Base-by-base conservation (phyloP, 441 rosid genomes). In the Pelargonium myrrhifolium region DNA sequence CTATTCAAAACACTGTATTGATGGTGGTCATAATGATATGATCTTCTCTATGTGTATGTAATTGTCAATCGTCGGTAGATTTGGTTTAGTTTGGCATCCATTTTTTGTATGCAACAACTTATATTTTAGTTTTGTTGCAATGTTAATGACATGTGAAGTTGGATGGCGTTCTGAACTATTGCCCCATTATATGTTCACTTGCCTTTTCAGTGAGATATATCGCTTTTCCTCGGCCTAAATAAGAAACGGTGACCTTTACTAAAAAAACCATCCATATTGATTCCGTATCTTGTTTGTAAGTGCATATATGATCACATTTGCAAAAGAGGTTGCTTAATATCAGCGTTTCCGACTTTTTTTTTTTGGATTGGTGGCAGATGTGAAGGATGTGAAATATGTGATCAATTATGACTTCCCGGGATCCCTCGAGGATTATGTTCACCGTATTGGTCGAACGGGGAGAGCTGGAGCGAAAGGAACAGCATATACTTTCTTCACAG, bases 381-480 rank as follows among this genome's bases (percentile, higher is more conserved):
- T 94, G 79, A 94, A 94, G 87, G 99, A 94, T 84, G 92, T 94
- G 71, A 94, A 94, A 71, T 94, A 91, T 78, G 99, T 94, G 78
- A 79, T 94, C 74, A 94, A 94, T 82, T 94, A 92, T 62, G 99
- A 94, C 80, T 94, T 94, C 75, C 99, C 99, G 24, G 74, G 93
- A 35, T 80, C 89, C 66, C 85, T 94, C 22, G 97, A 92, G 81
- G 99, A 94, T 77, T 94, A 92, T 75, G 83, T 94, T 66, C 99
- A 94, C 76, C 86, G 99, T 82, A 94, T 94, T 65, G 98, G 99
- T 24, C 77, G 99, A 72, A 94, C 98, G 0, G 99, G 99, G 63
- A 96, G 98, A 14, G 99, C 99, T 31, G 99, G 99, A 59, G 99
- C 99, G 3, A 92, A 75, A 74, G 99, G 98, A 77, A 92, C 86